phyloP scores from a whole-genome alignment of 2,329 filamentous ascomycete genomes.

The Aureobasidium sp. region DNA sequence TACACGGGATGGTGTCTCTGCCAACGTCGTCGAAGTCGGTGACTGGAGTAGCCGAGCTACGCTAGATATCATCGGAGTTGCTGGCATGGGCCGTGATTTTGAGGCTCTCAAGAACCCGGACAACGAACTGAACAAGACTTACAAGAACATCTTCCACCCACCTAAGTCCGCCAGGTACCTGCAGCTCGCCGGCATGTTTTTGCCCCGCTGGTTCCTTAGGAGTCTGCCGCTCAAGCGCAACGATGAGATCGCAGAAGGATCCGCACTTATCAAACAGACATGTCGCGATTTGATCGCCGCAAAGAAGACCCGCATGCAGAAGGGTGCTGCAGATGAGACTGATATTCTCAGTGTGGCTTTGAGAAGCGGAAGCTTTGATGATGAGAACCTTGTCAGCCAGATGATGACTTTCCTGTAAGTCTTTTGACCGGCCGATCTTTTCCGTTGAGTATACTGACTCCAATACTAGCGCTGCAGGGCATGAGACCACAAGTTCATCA shows the following conservation, averaged over 20 bases:
- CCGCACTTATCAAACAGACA: conserved; percentile 51
- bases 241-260: conserved; percentile 49
- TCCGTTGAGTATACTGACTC: neutral
- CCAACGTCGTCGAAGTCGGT: conserved; percentile 34
- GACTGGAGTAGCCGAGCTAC: conserved; percentile 43
- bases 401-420: conserved; percentile 70
- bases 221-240: conserved; percentile 64
- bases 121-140: conserved; percentile 45
- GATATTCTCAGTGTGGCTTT: conserved; percentile 79
- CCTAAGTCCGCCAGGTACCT: conserved; percentile 45
- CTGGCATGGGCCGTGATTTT: conserved; percentile 50
- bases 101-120: conserved; percentile 40
- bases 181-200: conserved; percentile 44
- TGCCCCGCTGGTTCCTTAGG: conserved; percentile 54
- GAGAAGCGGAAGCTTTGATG: conserved; percentile 63
- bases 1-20: conserved; percentile 20
- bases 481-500: conserved; percentile 49
- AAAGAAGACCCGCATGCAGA: conserved; percentile 53
- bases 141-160: conserved; percentile 41
- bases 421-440: neutral
- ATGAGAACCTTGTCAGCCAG: conserved; percentile 77
- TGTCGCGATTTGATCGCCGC: conserved; percentile 60
- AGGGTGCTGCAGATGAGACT: conserved; percentile 42
- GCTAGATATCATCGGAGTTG: conserved; percentile 50
- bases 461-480: conserved; percentile 45